phyloP scores from a whole-genome alignment of 2,329 filamentous ascomycete species.

The Aureobasidium sp. region DNA sequence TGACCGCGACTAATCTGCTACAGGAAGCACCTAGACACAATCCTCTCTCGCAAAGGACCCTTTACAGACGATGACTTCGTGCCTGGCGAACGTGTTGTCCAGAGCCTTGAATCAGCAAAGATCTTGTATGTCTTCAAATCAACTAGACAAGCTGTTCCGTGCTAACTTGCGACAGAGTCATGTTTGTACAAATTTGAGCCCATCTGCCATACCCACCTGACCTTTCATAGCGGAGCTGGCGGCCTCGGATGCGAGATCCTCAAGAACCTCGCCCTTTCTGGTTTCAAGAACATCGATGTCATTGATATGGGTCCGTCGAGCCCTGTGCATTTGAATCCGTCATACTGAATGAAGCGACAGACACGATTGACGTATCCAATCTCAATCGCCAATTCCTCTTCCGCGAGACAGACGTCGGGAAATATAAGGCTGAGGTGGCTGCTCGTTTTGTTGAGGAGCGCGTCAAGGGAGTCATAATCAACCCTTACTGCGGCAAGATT shows the following conservation, averaged over 20 bases:
- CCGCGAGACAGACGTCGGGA: conserved; percentile 82
- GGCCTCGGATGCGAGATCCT: conserved; percentile 93
- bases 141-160: conserved; percentile 18
- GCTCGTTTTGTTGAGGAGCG: conserved; percentile 85
- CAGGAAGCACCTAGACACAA: conserved; percentile 73
- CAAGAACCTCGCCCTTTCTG: conserved; percentile 90
- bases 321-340: conserved; percentile 6
- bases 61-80: conserved; percentile 58
- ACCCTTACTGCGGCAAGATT: conserved; percentile 86
- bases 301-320: conserved; percentile 80
- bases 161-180: conserved; percentile 38
- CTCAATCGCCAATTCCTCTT: conserved; percentile 97
- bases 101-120: conserved; percentile 61
- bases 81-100: conserved; percentile 45
- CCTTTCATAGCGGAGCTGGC: conserved; percentile 66
- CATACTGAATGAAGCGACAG: conserved; percentile 28
- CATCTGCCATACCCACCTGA: conserved; percentile 1
- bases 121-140: conserved; percentile 22
- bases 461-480: conserved; percentile 87
- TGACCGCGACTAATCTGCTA: conserved; percentile 15
- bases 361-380: conserved; percentile 98
- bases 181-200: conserved; percentile 39
- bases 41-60: conserved; percentile 70
- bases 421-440: conserved; percentile 87
- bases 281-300: conserved; percentile 95